Conservation (phyloP, 176 grass and related monocot species). For the Stipa capillata region DNA sequence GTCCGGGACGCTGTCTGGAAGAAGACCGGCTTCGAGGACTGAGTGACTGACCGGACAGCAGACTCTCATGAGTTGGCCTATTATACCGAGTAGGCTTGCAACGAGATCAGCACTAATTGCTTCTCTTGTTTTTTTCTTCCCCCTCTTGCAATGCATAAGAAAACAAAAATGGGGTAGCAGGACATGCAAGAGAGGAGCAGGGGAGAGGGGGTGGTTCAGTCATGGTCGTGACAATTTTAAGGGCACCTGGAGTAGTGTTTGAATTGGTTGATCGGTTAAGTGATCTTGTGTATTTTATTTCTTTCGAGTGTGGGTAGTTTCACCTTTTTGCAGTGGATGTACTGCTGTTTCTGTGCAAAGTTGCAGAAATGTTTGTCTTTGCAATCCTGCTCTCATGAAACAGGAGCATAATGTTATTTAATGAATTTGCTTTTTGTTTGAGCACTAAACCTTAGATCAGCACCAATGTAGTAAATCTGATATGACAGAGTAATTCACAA, state of each 20-base stretch:
- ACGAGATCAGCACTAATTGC: neutral
- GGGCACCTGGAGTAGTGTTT: slow-evolving; percentile 8
- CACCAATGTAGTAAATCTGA: neutral
- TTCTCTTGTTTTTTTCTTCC: neutral
- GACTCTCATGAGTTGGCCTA: neutral
- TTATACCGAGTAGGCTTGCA: neutral
- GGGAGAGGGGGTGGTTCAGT: neutral
- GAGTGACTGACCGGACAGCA: neutral
- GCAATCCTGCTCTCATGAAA: neutral
- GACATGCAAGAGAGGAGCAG: neutral
- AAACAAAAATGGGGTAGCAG: neutral
- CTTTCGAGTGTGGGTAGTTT: neutral
- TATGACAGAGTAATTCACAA: neutral
- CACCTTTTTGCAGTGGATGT: neutral
- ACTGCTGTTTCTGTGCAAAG: neutral
- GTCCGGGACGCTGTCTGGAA: slow-evolving; percentile 93
- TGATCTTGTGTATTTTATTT: neutral
- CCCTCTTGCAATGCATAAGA: neutral
- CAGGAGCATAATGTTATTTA: neutral
- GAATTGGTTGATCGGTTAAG: neutral
- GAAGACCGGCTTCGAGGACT: slow-evolving; percentile 87
- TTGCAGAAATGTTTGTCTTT: neutral
- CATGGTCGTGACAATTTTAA: slow-evolving; percentile 27
- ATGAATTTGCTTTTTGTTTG: neutral
- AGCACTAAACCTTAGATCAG: neutral